Base-by-base conservation (phyloP, 2,329 filamentous ascomycete genomes). In the Colletotrichum coccodes region DNA sequence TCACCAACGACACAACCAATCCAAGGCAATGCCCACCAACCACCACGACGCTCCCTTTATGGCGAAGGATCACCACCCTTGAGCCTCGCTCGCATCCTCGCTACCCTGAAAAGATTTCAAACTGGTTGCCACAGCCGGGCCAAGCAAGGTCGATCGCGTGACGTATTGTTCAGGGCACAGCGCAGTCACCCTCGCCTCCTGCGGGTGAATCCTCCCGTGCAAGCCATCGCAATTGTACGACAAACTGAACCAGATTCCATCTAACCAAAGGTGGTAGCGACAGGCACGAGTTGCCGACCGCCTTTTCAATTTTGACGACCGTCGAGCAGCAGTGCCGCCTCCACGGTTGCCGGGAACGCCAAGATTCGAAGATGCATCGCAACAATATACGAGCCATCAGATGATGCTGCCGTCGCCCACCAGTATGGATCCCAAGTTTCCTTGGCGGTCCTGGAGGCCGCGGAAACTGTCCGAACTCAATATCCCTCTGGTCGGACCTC, bases 51-150 rank as follows among this genome's bases (percentile, higher is more conserved):
- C 47, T n/a, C 49, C 36, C 38, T 8, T 26, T 38, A 53, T 34
- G 36, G 46, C 34, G 34, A 23, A 57, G 60, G 52, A 68, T 59
- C 8, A 30, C n/a, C 44, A 38, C 52, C 64, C 64, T 14, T 16
- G 60, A 14, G 16, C 18, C 26, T 40, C 14, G 28, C 34, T 40
- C 8, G 28, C 21, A 52, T 23, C 16, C 16, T 36, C 26, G 49
- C 40, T 64, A 53, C 57, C n/a, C 6, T 59, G 30, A 38, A 23
- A 58, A 53, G 14, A 36, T 40, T 47, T n/a, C 21, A 30, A 53
- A 26, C 21, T 16, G 12, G 9, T 5, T 32, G 11, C 18, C 18
- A 28, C 30, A 21, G n/a, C 12, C 3, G 3, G 28, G 12, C 21
- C 36, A 46, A 47, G 21, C 56, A 60, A 60, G 42, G 34, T 52